phyloP scores from a whole-genome alignment of 768 basidiomycete genomes.

The Kwoniella dendrophila region DNA sequence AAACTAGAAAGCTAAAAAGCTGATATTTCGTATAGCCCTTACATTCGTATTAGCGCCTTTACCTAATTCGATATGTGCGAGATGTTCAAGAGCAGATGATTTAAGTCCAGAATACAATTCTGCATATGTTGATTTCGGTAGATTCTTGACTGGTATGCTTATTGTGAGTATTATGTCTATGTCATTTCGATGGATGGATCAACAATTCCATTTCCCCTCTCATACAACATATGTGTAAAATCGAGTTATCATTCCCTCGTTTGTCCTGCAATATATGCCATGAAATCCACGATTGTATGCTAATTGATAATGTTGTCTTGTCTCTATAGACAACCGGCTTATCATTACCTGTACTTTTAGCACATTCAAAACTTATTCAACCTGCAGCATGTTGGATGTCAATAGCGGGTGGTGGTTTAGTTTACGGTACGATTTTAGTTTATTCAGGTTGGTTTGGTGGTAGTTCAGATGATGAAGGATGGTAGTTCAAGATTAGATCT shows the following conservation, averaged over 20 bases:
- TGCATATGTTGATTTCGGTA: conserved; percentile 75
- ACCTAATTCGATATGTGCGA: conserved; percentile 90
- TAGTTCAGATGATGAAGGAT: conserved; percentile 48
- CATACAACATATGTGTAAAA: not conserved
- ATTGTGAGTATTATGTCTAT: conserved; percentile 74
- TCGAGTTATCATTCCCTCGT: no score
- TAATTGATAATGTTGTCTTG: not conserved
- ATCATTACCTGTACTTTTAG: conserved; percentile 85
- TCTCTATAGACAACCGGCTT: conserved; percentile 68
- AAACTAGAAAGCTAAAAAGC: no score
- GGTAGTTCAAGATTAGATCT: conserved; percentile 1
- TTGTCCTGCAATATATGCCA: no score
- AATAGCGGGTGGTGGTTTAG: conserved; percentile 86
- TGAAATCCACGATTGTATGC: no score
- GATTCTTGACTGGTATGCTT: conserved; percentile 86
- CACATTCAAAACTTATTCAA: conserved; percentile 85
- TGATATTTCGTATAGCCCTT: conserved; percentile 64
- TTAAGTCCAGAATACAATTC: conserved; percentile 72
- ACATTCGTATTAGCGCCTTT: conserved; percentile 94
- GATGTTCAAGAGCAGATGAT: conserved; percentile 82
- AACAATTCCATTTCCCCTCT: no score
- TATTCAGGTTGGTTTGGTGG: conserved; percentile 60
- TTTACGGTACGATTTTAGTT: conserved; percentile 86
- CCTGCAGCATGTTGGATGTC: conserved; percentile 89
- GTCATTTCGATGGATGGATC: no score